Evolutionary conservation across 257 asterid species (phyloP).

Genomic region (Solanum arcanum): DNA sequence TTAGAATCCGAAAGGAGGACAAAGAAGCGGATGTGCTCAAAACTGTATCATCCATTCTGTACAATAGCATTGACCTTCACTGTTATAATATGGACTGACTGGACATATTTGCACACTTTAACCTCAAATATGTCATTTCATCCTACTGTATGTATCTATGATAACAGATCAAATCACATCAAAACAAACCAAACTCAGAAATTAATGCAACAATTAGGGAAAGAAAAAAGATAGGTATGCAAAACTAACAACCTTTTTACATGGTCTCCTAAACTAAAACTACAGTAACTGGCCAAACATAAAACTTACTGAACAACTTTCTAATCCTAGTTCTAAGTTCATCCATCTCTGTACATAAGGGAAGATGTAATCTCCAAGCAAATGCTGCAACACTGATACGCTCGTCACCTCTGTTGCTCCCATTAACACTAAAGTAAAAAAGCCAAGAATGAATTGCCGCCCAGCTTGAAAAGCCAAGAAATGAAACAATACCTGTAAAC

Average conservation of each 20-base stretch:
- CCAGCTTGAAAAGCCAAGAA: constrained; percentile 32
- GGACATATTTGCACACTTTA: neutral
- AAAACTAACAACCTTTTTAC: neutral
- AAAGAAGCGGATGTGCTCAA: neutral
- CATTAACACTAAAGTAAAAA: constrained; percentile 7
- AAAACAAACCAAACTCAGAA: neutral
- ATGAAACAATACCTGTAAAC: constrained; percentile 2
- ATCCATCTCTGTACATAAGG: neutral
- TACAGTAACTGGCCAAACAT: neutral
- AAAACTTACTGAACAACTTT: neutral
- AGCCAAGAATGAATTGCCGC: constrained; percentile 98
- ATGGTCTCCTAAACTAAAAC: neutral
- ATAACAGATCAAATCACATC: neutral
- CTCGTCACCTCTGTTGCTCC: neutral
- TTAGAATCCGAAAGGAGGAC: neutral
- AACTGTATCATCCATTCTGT: neutral
- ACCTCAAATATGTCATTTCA: neutral
- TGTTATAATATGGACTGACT: neutral
- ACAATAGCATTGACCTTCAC: neutral
- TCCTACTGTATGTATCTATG: neutral
- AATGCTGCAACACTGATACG: neutral
- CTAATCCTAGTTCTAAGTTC: neutral
- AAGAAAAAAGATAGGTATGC: neutral
- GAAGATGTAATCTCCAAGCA: neutral
- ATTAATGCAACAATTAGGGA: neutral